phyloP scores from a whole-genome alignment of 345 rosid genomes.

The Cardamine occulta region DNA sequence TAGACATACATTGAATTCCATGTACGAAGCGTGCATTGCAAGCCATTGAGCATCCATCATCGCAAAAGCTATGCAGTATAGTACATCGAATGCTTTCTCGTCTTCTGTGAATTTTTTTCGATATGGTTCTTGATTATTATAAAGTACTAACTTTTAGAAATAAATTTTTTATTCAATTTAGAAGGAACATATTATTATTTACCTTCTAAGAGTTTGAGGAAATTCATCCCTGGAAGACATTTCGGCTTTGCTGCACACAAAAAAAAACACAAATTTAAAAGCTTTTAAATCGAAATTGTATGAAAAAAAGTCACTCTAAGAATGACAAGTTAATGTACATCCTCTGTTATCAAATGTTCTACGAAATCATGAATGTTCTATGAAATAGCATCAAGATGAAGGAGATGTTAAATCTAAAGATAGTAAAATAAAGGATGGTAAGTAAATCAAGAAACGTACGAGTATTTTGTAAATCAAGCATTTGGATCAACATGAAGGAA shows the following conservation, averaged over 20 bases:
- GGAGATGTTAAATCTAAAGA: background rate
- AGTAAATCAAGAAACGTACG: constrained; percentile 22
- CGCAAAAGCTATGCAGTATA: constrained; percentile 92
- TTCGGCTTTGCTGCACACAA: constrained; percentile 75
- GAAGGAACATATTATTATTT: constrained; percentile 5
- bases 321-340: background rate
- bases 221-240: constrained; percentile 72
- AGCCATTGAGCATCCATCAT: constrained; percentile 99
- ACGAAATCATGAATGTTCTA: background rate
- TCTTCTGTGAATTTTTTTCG: constrained; percentile 58
- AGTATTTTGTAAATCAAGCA: constrained; percentile 87
- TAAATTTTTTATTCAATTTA: background rate
- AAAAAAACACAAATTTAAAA: background rate
- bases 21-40: constrained; percentile 97
- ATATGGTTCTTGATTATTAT: background rate
- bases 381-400: background rate
- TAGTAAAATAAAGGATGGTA: background rate
- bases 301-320: background rate
- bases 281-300: background rate
- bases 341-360: background rate
- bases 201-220: constrained; percentile 90
- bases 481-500: constrained; percentile 89
- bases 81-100: constrained; percentile 89
- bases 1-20: constrained; percentile 86
- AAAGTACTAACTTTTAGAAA: background rate